These are phyloP conservation scores for Wallacemonas sp. DNA, from an alignment of 208 protist genomes.

Conservation along the genomic window DNA sequence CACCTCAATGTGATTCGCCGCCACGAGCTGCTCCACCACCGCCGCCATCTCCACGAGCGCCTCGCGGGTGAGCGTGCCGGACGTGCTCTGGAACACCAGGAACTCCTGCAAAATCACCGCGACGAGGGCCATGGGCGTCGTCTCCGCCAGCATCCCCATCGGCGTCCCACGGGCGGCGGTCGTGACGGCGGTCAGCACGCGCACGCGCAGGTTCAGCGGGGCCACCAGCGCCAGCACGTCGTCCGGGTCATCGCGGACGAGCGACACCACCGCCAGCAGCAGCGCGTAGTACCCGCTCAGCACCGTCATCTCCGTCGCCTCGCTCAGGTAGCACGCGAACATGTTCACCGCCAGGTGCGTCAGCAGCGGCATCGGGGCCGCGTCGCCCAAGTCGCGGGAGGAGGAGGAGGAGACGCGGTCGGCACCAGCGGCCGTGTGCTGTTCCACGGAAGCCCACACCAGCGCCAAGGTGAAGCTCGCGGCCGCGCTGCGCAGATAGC, in stretches of 20 bases:
- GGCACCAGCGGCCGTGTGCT: not conserved
- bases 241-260: slow-evolving; percentile 28
- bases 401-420: not conserved
- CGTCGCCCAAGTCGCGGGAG: not conserved
- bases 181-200: slow-evolving; percentile 67
- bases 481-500: slow-evolving; percentile 15
- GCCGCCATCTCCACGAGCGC: slow-evolving; percentile 48
- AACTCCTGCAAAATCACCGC: slow-evolving; percentile 89
- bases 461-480: slow-evolving; percentile 12
- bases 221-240: slow-evolving; percentile 5
- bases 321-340: slow-evolving; percentile 33
- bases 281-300: slow-evolving; percentile 83
- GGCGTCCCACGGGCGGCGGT: slow-evolving; percentile 32
- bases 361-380: slow-evolving; percentile 8
- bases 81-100: slow-evolving; percentile 80
- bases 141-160: slow-evolving; percentile 18
- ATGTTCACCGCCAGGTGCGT: slow-evolving; percentile 25
- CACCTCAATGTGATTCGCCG: slow-evolving; percentile 60
- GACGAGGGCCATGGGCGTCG: slow-evolving; percentile 62
- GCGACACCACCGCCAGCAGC: slow-evolving; percentile 65
- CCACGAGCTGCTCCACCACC: slow-evolving; percentile 47
- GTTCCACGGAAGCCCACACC: slow-evolving; percentile 5
- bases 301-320: slow-evolving; percentile 57
- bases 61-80: slow-evolving; percentile 65
- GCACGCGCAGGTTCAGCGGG: slow-evolving; percentile 42